Conservation (phyloP, 345 rosid species). For the Eucalyptus pumila region DNA sequence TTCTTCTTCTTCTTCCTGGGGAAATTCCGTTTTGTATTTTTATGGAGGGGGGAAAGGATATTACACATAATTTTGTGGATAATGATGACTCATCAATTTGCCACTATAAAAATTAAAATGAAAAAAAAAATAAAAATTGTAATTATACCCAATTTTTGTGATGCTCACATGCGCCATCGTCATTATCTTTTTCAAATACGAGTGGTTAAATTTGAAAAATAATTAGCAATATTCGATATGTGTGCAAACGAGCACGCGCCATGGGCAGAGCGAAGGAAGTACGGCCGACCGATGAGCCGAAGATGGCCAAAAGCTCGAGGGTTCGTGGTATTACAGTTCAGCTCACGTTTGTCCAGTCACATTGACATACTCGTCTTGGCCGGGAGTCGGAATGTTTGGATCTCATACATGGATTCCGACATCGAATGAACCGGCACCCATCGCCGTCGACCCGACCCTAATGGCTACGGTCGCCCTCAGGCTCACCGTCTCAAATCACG, state of each 20-base stretch:
- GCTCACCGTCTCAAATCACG: neutral
- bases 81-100: neutral
- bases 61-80: neutral
- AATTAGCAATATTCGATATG: neutral
- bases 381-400: neutral
- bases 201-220: neutral
- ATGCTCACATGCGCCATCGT: neutral
- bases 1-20: neutral
- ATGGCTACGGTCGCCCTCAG: neutral
- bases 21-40: neutral
- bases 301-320: neutral
- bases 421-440: neutral
- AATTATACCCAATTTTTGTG: neutral
- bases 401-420: neutral
- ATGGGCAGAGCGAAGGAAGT: neutral
- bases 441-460: neutral
- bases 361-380: neutral
- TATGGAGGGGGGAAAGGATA: neutral
- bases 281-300: fast-evolving
- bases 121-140: neutral
- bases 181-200: neutral
- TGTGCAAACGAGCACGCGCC: neutral
- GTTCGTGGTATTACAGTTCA: too few relatives aligned
- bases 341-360: neutral
- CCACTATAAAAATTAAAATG: neutral